Base-by-base conservation (phyloP, 257 asterid genomes). In the Fraxinus pennsylvanica region DNA sequence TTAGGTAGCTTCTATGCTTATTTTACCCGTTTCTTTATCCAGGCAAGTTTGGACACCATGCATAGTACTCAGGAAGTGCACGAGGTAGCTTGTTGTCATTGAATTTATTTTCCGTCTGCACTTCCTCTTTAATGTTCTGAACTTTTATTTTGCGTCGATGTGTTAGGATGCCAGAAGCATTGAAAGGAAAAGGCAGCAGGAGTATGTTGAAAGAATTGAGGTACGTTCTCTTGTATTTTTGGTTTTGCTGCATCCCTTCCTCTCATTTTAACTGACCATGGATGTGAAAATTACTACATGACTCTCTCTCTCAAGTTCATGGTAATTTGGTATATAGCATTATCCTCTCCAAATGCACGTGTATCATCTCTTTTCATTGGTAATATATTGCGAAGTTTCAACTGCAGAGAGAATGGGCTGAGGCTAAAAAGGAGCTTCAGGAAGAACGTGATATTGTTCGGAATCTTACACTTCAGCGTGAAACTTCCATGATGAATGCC, bases 381-480 rank as follows among this genome's bases (percentile, higher is more conserved):
- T 79, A 27, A 61, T 35, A 27, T 47, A 66, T 76, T 9, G 21
- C 15, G 9, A 74, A 47, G 27, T 81, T 76, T 71, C 68, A 33
- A 19, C 9, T 76, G 89, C 87, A 93, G 97, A 91, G 88, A 86
- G 99, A 95, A 77, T 93, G 98, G 98, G 96, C 97, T 71, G 98
- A 93, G 83, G 96, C 91, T 63, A 95, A 92, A 86, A 85, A 82
- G 72, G 96, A 93, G 87, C 92, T 93, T 74, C 93, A 88, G 79
- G 94, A 88, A 80, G 96, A 93, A 87, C 97, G 96, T 8, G 93
- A 88, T 80, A 86, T 74, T 77, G 88, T 85, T 74, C 94, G 95
- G n/a, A 90, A 80, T 69, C 87, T 92, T 76, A 82, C 87, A 77
- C 82, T 82, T 72, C 94, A 89, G 84, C 90, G 92, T 61, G 97